Base-by-base conservation (phyloP, 2,329 filamentous ascomycete species). In the Fusarium sp. region DNA sequence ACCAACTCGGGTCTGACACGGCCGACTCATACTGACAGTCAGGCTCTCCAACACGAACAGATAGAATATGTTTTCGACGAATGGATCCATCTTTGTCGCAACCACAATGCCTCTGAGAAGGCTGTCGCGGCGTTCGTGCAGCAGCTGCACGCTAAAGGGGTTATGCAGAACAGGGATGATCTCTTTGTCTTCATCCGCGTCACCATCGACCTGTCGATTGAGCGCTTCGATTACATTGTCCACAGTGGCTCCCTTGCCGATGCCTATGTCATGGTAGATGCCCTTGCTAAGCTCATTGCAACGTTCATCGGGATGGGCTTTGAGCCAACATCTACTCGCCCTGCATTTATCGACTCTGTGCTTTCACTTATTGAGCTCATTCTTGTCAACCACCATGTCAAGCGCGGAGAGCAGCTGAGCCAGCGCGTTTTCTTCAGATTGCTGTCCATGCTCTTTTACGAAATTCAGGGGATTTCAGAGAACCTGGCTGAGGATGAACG, bases 1-100 rank as follows among this genome's bases (percentile, higher is more conserved):
- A 73, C 85, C 44, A 81, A 83, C 45, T 83, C 86, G 7, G 81
- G 82, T 4, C 74, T 85, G 11, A 74, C 82, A 7, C 82, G 83
- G 41, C 80, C 83, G 13, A 72, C 79, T 70, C 79, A 69, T 87
- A 72, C 81, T 28, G 89, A 91, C 63, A 87, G 90, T 55, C 75
- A 78, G 36, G 61, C 42, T 81, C 84, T 42, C 86, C 91, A 91
- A 74, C 90, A 91, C 70, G 94, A 97, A 70, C 94, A 98, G 80
- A 90, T 97, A 83, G 94, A 97, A 76, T 98, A 99, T 79, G 88
- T 98, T 26, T 98, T 99, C 78, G 95, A 95, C 47, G 96, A 99
- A 83, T 99, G 96, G 96, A 89, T 95, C 33, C 91, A 92, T 67
- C 88, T 98, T 13, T 92, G 88, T 83, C 92, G 92, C 81, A 93